Base-by-base conservation (phyloP, 2,329 filamentous ascomycete genomes). In the Aspergillus sp. region DNA sequence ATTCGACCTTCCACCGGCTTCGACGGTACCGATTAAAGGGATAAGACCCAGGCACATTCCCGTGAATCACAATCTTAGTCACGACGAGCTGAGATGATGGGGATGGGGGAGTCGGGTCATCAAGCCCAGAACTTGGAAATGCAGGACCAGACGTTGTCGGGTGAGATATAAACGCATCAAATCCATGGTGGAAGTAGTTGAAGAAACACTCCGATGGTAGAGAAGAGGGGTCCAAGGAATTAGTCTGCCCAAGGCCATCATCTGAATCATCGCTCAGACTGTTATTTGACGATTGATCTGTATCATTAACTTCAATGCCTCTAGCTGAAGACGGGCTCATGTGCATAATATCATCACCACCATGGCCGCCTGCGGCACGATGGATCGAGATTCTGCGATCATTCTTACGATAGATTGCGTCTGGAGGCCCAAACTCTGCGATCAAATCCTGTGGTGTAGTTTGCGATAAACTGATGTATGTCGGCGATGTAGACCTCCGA, bases 171-270 rank as follows among this genome's bases (percentile, higher is more conserved):
- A 98, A 82, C 9, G 97, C 84, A 73, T 99, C 95, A 69, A 99
- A 96, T 2, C 95, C 95, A 61, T 96, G 88, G 64, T 93, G 89
- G 71, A 97, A 99, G 73, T 99, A 99, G 73, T 98, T 98, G 76
- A 95, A 97, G 72, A 98, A 99, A 63, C 88, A 92, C 66, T 84
- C 81, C 7, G 76, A 70, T 3, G 75, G 70, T n/a, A 76, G 61
- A 6, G 70, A 72, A 5, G 73, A 71, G 39, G 80, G 76, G 70
- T 96, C 91, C 4, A 86, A 83, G 1, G 86, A 84, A 3, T 75
- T 86, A 64, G 71, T 81, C 78, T 62, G 80, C 30, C 75, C 73
- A 51, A 71, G 63, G 30, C 90, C 89, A 20, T 82, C 80, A 57
- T 86, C 84, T 2, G 86, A 86, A 56, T 86, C 86, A 68, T 91